Evolutionary conservation across 2,329 filamentous ascomycete genomes (phyloP).

Genomic region (Westerdykella ornata): DNA sequence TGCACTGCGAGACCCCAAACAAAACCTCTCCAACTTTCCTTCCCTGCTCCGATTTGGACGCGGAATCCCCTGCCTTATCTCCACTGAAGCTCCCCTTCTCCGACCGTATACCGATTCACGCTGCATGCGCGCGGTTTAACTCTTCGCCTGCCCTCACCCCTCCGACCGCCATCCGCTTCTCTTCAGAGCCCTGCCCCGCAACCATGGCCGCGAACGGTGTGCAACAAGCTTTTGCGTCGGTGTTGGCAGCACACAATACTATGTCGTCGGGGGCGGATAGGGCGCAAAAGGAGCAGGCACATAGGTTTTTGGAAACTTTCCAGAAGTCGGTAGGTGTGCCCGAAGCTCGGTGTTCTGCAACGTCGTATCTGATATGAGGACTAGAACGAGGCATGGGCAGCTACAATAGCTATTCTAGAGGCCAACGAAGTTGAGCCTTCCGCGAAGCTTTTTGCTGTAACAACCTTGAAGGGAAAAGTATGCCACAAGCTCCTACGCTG

Average conservation of each 20-base stretch:
- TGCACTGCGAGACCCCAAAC: constrained; percentile 5
- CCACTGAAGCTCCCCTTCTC: constrained; percentile 1
- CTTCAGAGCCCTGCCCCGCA: constrained; percentile 10
- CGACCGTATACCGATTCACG: not conserved
- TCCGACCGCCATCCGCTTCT: constrained; percentile 20
- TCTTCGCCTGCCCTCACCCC: constrained; percentile 21
- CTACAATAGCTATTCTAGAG: constrained; percentile 79
- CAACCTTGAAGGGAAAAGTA: constrained; percentile 97
- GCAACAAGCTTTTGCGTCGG: constrained; percentile 70
- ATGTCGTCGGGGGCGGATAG: constrained; percentile 81
- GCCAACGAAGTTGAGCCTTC: constrained; percentile 68
- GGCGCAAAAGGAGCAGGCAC: constrained; percentile 79
- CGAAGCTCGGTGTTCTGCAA: constrained; percentile 1
- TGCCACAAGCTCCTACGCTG: constrained; percentile 14
- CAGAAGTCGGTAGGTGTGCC: constrained; percentile 81
- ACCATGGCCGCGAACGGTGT: constrained; percentile 62
- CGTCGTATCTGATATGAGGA: constrained; percentile 21
- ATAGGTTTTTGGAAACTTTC: constrained; percentile 86
- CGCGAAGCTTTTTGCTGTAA: constrained; percentile 90
- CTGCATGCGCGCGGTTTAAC: constrained; percentile 21
- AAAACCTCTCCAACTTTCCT: constrained; percentile 1
- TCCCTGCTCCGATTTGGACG: not conserved
- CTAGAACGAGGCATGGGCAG: constrained; percentile 84
- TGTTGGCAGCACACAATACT: constrained; percentile 80
- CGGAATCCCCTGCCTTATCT: too few species aligned